Base-by-base conservation (phyloP, 1,284 basidiomycete genomes). In the Irpex rosettiformis region DNA sequence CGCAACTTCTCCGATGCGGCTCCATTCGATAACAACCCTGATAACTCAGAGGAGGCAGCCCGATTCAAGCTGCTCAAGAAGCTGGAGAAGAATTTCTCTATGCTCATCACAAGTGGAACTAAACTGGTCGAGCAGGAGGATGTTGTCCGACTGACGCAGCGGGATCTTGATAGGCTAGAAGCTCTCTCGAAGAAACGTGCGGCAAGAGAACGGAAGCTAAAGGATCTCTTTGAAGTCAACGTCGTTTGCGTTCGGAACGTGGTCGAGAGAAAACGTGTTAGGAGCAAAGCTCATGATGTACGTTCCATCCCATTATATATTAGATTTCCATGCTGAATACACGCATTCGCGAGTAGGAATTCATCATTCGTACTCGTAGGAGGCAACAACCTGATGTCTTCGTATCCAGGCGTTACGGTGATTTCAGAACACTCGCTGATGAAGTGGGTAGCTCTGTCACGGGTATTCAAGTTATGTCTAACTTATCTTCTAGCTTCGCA, bases 381-480 rank as follows among this genome's bases (percentile, higher is more conserved):
- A 81, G 85, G 3, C 81, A 84, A 10, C 81, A 82, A 61, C 79
- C 79, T 1, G 94, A 97, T 64, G 82, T 94, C 3, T 95, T 86
- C 70, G 96, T 98, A 2, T 93, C 94, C 1, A 83, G 97, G 59
- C 81, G 97, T 62, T 96, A 99, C 70, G 96, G 96, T 11, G 96
- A 99, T 70, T 98, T 99, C 73, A 88, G 80, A 66, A 89, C 93
- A 3, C 80, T 98, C 18, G 86, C 89, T 1, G 83, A 88, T 56
- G 93, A 96, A 77, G 93, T 91, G 63, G 47, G 83, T 74, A 21
- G 27, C 21, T 54, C 57, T 57, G 24, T 37, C 57, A 18, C 2
- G 18, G 51, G 58, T 16, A 3, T n/a, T 42, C 59, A 27, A 48
- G 45, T 30, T 27, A 40, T 57, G 40, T 37, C 21, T 67, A 63